Evolutionary conservation across 495 filamentous ascomycete species (phyloP), one percentile per base, ranked within the genome.

Genomic region (Corynascus novoguineensis): DNA sequence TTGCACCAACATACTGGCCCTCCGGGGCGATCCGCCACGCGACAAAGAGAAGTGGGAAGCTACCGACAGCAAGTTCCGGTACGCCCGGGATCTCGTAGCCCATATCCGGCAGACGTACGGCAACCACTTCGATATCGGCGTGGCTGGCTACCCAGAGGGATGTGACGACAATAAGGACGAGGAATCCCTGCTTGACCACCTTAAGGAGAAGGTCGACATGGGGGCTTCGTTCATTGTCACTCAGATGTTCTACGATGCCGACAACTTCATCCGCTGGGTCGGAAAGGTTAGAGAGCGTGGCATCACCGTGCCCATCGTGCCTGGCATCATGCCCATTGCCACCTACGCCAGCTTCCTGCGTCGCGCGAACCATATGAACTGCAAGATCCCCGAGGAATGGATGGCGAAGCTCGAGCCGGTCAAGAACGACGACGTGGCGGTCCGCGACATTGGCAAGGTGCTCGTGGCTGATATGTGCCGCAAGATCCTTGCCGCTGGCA

Each of bases 231-330:
- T 96, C 71, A 84, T 99, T 47, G 86, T 99, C 50, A 97, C 95
- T 0, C 95, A 99, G 75, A 99, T 99, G 95, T 96, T 96, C 73
- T 99, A 99, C 74, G 92, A 97, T 69, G 90, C 84, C 25, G 92
- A 99, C 63, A 91, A 88, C 64, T 99, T 97, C 73, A 71, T 97
- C 29, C 77, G 80, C 40, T 99, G 95, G 95, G 89, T 95, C 31
- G 70, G 81, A 53, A 92, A 89, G 69, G 88, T 88, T 53, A 83
- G 91, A 34, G 90, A 82, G 24, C 83, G 81, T 66, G 95, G 95
- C 21, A 91, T 99, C 67, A 85, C 75, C 19, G 80, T 95, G 24
- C 92, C 95, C 24, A 95, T 99, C 64, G 84, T 99, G 27, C 95
- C 95, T 0, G 95, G 95, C 40, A 97, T 99, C 72, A 99, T 99